Evolutionary conservation across 768 basidiomycete species (phyloP), one percentile per base, ranked within the genome.

Genomic region (Kwoniella botswanensis): DNA sequence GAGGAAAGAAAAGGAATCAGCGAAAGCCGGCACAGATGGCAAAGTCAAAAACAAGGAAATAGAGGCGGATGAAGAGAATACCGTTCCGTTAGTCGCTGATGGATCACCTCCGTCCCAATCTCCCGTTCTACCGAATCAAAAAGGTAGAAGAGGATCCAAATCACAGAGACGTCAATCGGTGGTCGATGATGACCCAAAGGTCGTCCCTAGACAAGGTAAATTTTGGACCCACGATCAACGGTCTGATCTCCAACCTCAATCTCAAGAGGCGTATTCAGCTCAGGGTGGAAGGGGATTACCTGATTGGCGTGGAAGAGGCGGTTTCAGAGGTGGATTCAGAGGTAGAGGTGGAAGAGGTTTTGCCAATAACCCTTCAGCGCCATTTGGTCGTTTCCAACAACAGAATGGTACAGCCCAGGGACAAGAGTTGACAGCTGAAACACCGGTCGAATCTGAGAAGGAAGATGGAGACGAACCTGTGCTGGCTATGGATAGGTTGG

Each of bases 181-280:
- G 10, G 58, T 56, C 26, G 90, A 93, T 68, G 86, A 84, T 12
- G 94, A 97, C 81, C 94, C 94, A 1, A 92, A 93, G 2, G 94
- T 90, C 81, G 91, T 93, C 35, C 94, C 94, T 24, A 91, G 90
- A 26, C 91, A 95, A 24, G 94, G 94, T 65, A 91, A 90, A 72
- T 97, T 97, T 80, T 97, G 93, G 93, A 90, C 92, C 4, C 94
- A 97, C 80, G 94, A 97, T 82, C 94, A 96, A 82, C 90, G 94
- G 35, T 18, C 59, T 12, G 59, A 61, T 42, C 59, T 7, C 35
- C 35, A 35, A 35, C 35, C 59, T 61, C 59, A 29, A 18, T 24
- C 17, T 7, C 59, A 61, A 61, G 13, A 50, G 46, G 46, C 3
- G 18, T 61, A 43, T n/a, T 35, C 35, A 61, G 35, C 13, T n/a